A percentile compares a stretch with the other conserved stretches of the same genome.
Conservation (phyloP, 192 early-diverging fungal genomes). For the Helicostylum pulchrum region DNA sequence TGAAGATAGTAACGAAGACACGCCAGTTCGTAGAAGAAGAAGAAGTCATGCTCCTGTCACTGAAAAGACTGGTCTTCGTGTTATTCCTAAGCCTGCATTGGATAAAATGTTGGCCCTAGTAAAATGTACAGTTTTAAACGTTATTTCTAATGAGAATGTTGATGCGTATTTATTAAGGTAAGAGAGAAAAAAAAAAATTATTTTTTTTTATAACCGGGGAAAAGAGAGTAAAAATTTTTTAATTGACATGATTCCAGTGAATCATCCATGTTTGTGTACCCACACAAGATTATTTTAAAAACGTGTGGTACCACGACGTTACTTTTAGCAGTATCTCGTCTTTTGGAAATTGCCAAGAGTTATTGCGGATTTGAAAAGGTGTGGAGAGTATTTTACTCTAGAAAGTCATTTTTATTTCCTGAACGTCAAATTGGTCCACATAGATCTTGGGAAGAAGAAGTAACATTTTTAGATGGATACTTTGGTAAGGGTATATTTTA, state of each 20-base stretch:
- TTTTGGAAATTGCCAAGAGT: conserved; percentile 78
- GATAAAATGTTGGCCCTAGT: conserved; percentile 92
- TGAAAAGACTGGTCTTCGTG: conserved; percentile 62
- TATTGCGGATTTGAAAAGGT: conserved; percentile 64
- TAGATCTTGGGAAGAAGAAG: conserved; percentile 89
- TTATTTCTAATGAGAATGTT: conserved; percentile 75
- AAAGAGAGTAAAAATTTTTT: background rate
- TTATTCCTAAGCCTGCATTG: conserved; percentile 77
- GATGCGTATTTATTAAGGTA: conserved; percentile 91
- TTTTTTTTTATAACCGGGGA: background rate
- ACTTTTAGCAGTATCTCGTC: conserved; percentile 80
- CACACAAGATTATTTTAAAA: conserved; percentile 92
- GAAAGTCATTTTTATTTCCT: conserved; percentile 96
- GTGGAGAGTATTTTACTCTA: conserved; percentile 89
- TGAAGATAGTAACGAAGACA: conserved; percentile 7
- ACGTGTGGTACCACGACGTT: conserved; percentile 96
- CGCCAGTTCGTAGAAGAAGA: conserved; percentile 3
- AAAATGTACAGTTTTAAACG: conserved; percentile 87
- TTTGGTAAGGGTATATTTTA: conserved; percentile 64
- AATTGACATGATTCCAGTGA: conserved; percentile 53
- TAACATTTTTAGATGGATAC: conserved; percentile 65
- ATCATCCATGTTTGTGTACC: conserved; percentile 96
- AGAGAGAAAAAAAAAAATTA: conserved; percentile 2
- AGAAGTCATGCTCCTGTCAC: conserved; percentile 35
- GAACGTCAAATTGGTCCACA: conserved; percentile 86